Base-by-base conservation (phyloP, 179 eudicot species). In the Vitellaria paradoxa region DNA sequence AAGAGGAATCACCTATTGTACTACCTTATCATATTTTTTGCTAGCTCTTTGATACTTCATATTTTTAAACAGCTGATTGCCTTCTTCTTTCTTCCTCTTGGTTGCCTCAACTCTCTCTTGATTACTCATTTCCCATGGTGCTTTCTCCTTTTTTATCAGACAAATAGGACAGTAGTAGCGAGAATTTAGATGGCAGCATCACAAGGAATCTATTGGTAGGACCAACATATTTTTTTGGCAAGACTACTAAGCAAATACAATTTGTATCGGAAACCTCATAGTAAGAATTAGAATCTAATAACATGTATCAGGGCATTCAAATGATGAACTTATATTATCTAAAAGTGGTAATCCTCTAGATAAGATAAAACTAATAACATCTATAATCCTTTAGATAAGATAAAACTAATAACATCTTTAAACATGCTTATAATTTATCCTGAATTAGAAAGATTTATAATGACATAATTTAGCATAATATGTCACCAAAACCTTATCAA, bases 11-110 rank as follows among this genome's bases (percentile, higher is more conserved):
- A 15, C 52, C 50, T 20, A 53, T 5, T 17, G 23, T 56, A 50
- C 49, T 68, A 91, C 96, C 93, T 88, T 91, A 66, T 88, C 92
- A 78, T 91, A 91, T 80, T 87, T 91, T 80, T 83, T 91, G 62
- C 77, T 76, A 23, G 96, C 96, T 83, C 89, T 82, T 84, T 83
- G 85, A 80, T 87, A 88, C 78, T 88, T 91, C 45, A 84, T 86
- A 72, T 73, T 73, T 79, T 83, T 90, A 57, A 85, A 91, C 23
- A 88, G 85, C 69, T 72, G 40, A 83, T 89, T 89, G 77, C 93
- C 92, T 82, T 79, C 93, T 77, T 89, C 92, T 84, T 91, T 91
- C 78, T 82, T 88, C 87, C 76, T 86, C 46, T 74, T 83, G 64
- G 92, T 88, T 60, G 85, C 82, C 82, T 81, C 82, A 11, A 90